phyloP scores from a whole-genome alignment of 306 rosid genomes.

The Lithocarpus polystachyus region DNA sequence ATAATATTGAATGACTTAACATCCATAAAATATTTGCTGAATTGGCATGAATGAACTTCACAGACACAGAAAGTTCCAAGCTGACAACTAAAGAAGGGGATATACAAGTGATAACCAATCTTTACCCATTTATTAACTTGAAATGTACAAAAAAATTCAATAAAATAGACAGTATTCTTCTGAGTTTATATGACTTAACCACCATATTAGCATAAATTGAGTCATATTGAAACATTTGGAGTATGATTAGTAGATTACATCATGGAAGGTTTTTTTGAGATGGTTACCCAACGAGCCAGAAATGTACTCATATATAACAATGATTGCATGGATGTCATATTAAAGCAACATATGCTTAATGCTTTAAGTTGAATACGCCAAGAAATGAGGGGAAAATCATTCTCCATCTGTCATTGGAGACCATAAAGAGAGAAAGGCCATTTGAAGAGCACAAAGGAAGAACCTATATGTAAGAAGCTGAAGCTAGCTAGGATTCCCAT shows the following conservation, averaged over 20 bases:
- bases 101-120: neutral
- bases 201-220: neutral
- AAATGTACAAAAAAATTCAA: neutral
- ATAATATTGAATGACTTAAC: neutral
- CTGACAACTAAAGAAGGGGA: neutral
- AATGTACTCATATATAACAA: neutral
- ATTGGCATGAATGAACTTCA: neutral
- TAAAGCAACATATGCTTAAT: neutral
- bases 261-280: neutral
- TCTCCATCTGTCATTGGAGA: neutral
- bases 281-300: neutral
- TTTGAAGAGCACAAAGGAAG: neutral
- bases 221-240: neutral
- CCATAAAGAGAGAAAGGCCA: neutral
- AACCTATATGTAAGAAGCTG: neutral
- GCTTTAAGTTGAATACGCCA: neutral
- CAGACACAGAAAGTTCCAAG: neutral
- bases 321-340: neutral
- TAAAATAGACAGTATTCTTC: neutral
- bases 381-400: neutral
- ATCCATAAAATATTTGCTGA: neutral
- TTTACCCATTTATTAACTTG: neutral
- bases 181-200: neutral
- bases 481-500: slow-evolving; percentile 13
- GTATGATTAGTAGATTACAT: neutral